phyloP scores from a whole-genome alignment of 208 protist genomes.

The Trypanosoma vivax region DNA sequence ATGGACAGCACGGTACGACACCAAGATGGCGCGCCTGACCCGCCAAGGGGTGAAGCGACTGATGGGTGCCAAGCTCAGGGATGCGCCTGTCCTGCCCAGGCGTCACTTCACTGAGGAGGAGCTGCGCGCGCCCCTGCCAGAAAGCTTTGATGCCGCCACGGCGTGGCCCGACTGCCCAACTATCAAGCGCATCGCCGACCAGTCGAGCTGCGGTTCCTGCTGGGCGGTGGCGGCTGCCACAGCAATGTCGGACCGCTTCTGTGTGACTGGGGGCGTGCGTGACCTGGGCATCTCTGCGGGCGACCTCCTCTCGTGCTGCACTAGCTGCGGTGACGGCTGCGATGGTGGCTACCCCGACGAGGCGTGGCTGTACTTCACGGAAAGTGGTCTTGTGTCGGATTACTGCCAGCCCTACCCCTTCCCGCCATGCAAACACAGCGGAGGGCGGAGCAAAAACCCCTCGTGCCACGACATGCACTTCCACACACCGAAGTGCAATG shows the following conservation, averaged over 20 bases:
- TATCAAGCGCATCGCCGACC: constrained; percentile 74
- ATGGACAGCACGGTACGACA: constrained; percentile 48
- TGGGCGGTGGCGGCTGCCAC: constrained; percentile 87
- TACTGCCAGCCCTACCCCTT: constrained; percentile 84
- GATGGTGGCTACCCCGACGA: constrained; percentile 65
- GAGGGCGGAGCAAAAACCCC: constrained; percentile 44
- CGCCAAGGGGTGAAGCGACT: constrained; percentile 29
- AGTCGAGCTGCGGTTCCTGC: constrained; percentile 87
- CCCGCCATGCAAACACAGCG: constrained; percentile 66
- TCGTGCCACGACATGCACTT: constrained; percentile 53
- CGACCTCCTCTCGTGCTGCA: constrained; percentile 82
- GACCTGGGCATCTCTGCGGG: constrained; percentile 56
- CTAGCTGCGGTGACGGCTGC: constrained; percentile 70
- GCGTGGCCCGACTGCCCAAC: constrained; percentile 60
- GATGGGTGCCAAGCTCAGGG: constrained; percentile 34
- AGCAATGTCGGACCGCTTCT: constrained; percentile 84
- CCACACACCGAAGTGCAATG: constrained; percentile 71
- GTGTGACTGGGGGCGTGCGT: constrained; percentile 57
- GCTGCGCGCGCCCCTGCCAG: constrained; percentile 30
- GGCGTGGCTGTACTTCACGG: constrained; percentile 69
- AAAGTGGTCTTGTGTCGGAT: constrained; percentile 56
- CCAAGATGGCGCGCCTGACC: constrained; percentile 28
- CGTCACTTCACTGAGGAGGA: constrained; percentile 47
- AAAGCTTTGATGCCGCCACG: constrained; percentile 49
- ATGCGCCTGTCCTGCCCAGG: constrained; percentile 19